These are phyloP conservation scores for Hanseniaspora thailandica DNA, from an alignment of 805 yeast species.

Conservation along the genomic window DNA sequence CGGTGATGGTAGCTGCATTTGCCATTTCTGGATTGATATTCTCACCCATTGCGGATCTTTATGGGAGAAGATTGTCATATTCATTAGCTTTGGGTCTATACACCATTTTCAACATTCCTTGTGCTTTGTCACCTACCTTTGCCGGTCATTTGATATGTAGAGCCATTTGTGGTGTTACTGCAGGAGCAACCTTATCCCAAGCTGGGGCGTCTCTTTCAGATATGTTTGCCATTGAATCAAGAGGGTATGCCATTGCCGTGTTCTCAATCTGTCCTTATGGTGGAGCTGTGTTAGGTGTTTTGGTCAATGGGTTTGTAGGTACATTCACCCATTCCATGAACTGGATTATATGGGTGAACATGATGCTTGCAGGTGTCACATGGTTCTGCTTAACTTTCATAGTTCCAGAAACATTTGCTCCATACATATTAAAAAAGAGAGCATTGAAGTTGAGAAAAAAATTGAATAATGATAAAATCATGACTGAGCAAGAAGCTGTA, in stretches of 20 bases:
- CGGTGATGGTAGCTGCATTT: slow-evolving; percentile 82
- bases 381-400: slow-evolving; percentile 46
- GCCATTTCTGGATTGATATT: slow-evolving; percentile 77
- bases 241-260: slow-evolving; percentile 83
- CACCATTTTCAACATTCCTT: slow-evolving; percentile 71
- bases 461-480: slow-evolving; percentile 70
- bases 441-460: slow-evolving; percentile 60
- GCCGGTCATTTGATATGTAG: slow-evolving; percentile 73
- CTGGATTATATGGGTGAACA: slow-evolving; percentile 75
- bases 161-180: slow-evolving; percentile 76
- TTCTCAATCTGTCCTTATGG: slow-evolving; percentile 88
- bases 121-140: slow-evolving; percentile 72
- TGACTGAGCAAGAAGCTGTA: slow-evolving; percentile 87
- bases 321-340: slow-evolving; percentile 59
- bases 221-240: slow-evolving; percentile 64
- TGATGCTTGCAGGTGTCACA: slow-evolving; percentile 82
- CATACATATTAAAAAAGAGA: slow-evolving; percentile 57
- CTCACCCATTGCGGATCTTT: slow-evolving; percentile 80
- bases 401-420: slow-evolving; percentile 88
- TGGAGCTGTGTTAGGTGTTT: slow-evolving; percentile 84
- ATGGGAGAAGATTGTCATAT: slow-evolving; percentile 78
- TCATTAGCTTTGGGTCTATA: slow-evolving; percentile 63
- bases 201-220: slow-evolving; percentile 91
- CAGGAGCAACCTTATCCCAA: slow-evolving; percentile 69
- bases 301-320: slow-evolving; percentile 76